Evolutionary conservation across 257 asterid species (phyloP).

Genomic region (Nicotiana undulata): DNA sequence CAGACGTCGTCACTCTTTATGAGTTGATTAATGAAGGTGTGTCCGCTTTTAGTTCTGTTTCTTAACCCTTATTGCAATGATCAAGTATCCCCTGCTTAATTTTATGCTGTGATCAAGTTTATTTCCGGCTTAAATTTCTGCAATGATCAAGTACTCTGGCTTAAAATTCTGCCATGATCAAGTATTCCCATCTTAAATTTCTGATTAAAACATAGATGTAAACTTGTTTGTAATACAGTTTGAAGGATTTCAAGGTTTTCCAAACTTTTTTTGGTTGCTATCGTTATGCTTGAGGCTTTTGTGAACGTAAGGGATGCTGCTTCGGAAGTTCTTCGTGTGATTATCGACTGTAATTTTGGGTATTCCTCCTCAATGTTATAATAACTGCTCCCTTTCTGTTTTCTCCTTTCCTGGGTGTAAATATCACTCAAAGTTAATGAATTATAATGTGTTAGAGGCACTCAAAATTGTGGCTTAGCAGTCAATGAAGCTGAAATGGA

Average conservation of each 20-base stretch:
- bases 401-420: neutral
- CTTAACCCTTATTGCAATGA: too few species aligned
- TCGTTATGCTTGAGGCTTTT: neutral
- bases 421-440: neutral
- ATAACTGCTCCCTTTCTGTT: neutral
- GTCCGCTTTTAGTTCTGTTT: neutral
- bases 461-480: neutral
- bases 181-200: neutral
- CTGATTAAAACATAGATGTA: neutral
- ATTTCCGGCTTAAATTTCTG: neutral
- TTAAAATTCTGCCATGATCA: neutral
- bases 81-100: neutral
- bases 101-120: neutral
- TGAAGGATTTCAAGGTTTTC: neutral
- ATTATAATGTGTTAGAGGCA: neutral
- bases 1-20: conserved; percentile 60
- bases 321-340: neutral
- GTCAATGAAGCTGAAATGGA: neutral
- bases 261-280: neutral
- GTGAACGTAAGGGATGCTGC: neutral
- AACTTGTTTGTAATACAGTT: neutral
- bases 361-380: neutral
- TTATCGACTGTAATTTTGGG: neutral
- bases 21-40: conserved; percentile 74
- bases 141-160: neutral